Conservation (phyloP, 768 basidiomycete species). For the Clavaria fumosa region DNA sequence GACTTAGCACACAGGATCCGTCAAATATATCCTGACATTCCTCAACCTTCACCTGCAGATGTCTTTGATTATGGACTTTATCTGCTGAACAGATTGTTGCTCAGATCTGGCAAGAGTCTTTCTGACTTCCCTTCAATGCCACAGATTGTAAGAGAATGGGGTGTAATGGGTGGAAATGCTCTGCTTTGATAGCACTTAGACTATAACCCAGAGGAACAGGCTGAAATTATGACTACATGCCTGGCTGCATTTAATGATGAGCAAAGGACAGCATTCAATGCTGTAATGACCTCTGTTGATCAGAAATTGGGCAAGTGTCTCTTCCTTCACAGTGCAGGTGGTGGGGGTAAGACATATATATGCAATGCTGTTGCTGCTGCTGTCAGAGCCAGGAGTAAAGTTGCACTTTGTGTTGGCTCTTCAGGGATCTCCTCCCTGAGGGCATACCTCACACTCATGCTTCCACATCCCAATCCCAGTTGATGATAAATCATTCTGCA, state of each 20-base stretch:
- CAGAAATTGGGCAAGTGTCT: conserved; percentile 13
- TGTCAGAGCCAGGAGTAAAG: conserved; percentile 14
- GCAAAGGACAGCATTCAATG: conserved; percentile 18
- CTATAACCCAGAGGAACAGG: conserved; percentile 12
- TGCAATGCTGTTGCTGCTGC: conserved; percentile 21
- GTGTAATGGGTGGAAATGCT: conserved; percentile 9
- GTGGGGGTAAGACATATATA: conserved; percentile 31
- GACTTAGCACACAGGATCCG: conserved; percentile 18
- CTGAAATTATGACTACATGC: conserved; percentile 1
- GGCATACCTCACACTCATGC: conserved; percentile 31
- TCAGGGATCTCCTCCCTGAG: conserved; percentile 34
- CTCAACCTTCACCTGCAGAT: not conserved
- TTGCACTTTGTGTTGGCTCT: conserved; percentile 33
- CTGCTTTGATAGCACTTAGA: conserved; percentile 20
- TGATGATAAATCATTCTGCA: conserved; percentile 15
- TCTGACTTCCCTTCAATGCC: conserved; percentile 20
- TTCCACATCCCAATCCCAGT: conserved; percentile 32
- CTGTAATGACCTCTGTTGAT: conserved; percentile 16
- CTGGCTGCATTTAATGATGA: conserved; percentile 18
- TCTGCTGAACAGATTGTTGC: conserved; percentile 16
- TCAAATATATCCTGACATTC: not conserved
- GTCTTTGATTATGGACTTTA: conserved; percentile 26
- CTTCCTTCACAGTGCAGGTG: conserved; percentile 30
- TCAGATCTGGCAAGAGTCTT: conserved; percentile 14
- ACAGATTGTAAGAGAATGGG: conserved; percentile 15